Evolutionary conservation across 139 green algal species (phyloP), one percentile per base, ranked within the genome.

Genomic region (Raphidocelis subcapitata): DNA sequence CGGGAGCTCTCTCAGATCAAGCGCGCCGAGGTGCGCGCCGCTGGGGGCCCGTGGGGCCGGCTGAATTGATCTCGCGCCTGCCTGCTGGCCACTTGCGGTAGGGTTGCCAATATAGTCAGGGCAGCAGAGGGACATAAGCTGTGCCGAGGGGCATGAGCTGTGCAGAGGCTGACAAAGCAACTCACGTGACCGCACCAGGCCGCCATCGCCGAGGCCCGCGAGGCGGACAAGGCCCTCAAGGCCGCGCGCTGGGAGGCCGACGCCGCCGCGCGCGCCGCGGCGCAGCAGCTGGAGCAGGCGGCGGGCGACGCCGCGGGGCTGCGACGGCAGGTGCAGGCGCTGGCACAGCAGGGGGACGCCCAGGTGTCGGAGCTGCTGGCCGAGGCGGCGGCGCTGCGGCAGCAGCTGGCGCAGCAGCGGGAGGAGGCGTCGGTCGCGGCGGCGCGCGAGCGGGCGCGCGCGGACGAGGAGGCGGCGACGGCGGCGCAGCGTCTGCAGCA

Each of bases 381-480:
- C 60, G 64, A 72, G 49, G 67, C 83, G 61, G 62, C 65, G 5
- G 52, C 65, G 0, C 47, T 76, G 74, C 70, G 80, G 71, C 29
- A 62, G 32, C 70, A 68, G 16, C 57, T 87, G 31, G 75, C 77
- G 60, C 69, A 86, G 57, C 62, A 84, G 69, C 70, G 74, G 52
- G 59, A 71, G 65, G 73, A 73, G 44, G 64, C 73, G n/a, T 55
- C 75, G 26, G 52, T 31, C 8, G 78, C 80, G 0, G 18, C 68
- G 1, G 60, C 37, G 26, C 65, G 76, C 18, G 66, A 67, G 46
- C 54, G 72, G 29, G 28, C 57, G 41, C 74, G 79, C 62, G 74
- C 79, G 8, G 64, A 2, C n/a, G 72, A 82, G 54, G 65, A 84
- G 72, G 65, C 54, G 49, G 69, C 66, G 21, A 28, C 79, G 61